These are phyloP conservation scores for Penicillium sp. DNA, from an alignment of 2,329 filamentous ascomycete species.

Conservation along the genomic window DNA sequence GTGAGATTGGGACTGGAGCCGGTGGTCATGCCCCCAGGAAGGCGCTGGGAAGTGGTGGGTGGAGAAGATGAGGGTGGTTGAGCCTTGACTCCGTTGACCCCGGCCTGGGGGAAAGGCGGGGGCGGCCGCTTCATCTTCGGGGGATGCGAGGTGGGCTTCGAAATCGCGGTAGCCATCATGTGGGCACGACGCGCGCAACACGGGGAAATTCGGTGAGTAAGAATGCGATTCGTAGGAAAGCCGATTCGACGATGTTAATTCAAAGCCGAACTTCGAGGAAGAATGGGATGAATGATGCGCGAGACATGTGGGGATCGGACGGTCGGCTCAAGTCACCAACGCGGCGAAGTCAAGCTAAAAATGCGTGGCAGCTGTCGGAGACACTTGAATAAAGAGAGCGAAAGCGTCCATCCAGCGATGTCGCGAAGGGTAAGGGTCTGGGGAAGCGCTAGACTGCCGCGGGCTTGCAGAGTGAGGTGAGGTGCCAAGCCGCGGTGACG, in stretches of 20 bases:
- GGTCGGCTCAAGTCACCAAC: conserved; percentile 32
- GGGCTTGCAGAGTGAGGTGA: conserved; percentile 35
- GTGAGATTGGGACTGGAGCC: conserved; percentile 46
- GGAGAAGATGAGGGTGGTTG: conserved; percentile 61
- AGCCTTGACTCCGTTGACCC: conserved; percentile 56
- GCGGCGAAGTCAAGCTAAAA: conserved; percentile 25
- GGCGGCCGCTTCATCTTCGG: conserved; percentile 68
- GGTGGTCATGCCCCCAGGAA: conserved; percentile 46
- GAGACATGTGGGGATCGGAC: conserved; percentile 46
- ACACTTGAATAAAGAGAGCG: conserved; percentile 22
- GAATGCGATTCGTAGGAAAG: conserved; percentile 27
- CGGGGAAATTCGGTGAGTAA: conserved; percentile 14
- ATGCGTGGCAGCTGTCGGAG: conserved; percentile 18
- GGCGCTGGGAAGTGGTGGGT: conserved; percentile 54
- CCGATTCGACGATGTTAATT: conserved; percentile 26
- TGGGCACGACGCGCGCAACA: conserved; percentile 21
- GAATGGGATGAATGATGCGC: conserved; percentile 43
- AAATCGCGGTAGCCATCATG: conserved; percentile 46
- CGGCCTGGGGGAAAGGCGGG: conserved; percentile 63
- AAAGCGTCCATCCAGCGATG: conserved; percentile 26
- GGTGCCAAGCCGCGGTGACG: conserved; percentile 40
- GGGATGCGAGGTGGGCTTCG: conserved; percentile 44
- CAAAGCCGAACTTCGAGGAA: conserved; percentile 34
- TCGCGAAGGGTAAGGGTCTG: conserved; percentile 23
- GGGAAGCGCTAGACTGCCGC: conserved; percentile 23